phyloP scores from a whole-genome alignment of 192 early-diverging fungal species.

The Spizellomyces sp. region DNA sequence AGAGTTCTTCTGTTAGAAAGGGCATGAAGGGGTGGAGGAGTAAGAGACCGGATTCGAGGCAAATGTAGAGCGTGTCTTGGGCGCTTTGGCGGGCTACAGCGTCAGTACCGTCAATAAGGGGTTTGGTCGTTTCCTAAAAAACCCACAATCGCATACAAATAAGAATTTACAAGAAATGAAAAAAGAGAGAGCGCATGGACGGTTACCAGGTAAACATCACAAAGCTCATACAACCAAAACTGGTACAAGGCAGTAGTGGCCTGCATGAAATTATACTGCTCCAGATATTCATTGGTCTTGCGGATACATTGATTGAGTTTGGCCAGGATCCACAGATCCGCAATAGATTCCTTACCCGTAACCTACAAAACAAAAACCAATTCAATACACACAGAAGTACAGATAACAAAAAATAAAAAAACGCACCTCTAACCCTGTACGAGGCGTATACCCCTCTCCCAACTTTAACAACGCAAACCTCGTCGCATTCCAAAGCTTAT shows the following conservation, averaged over 20 bases:
- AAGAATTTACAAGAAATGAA: no score
- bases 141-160: no score
- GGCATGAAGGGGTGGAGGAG: conserved; percentile 99
- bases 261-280: conserved; percentile 88
- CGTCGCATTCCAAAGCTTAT: conserved; percentile 99
- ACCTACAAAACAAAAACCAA: no score
- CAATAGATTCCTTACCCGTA: conserved; percentile 83
- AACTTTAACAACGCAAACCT: conserved; percentile 95
- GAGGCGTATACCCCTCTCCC: conserved; percentile 82
- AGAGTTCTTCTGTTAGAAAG: conserved; percentile 98
- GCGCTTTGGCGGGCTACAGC: conserved; percentile 46
- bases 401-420: no score
- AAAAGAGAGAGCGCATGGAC: no score
- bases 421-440: conserved; percentile 40
- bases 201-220: conserved; percentile 89
- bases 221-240: conserved; percentile 97
- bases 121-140: conserved; percentile 64
- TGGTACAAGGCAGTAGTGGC: conserved; percentile 85
- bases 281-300: conserved; percentile 75
- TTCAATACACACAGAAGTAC: conserved; percentile 35
- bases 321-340: conserved; percentile 91
- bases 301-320: conserved; percentile 82
- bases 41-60: conserved; percentile 87
- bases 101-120: conserved; percentile 73
- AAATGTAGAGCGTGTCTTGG: conserved; percentile 91